Evolutionary conservation across 2,329 filamentous ascomycete genomes (phyloP).

Genomic region (Rutstroemia sp.): DNA sequence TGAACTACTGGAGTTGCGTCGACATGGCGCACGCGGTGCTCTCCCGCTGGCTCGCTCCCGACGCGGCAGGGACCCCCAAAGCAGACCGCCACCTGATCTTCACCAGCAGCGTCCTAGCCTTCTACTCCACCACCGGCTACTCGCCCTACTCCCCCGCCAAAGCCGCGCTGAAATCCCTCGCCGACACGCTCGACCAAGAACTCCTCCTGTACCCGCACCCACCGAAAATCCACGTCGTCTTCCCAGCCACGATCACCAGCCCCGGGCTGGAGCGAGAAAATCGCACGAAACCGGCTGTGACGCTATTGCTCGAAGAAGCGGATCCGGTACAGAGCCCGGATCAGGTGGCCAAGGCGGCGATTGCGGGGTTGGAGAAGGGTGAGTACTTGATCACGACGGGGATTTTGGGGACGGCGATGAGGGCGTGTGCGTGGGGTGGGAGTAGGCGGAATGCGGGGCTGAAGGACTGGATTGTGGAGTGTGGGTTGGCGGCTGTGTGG

Average conservation of each 20-base stretch:
- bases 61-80: conserved; percentile 17
- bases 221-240: conserved; percentile 74
- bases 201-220: conserved; percentile 77
- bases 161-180: conserved; percentile 73
- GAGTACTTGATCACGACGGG: conserved; percentile 73
- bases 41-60: conserved; percentile 60
- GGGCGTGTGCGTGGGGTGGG: conserved; percentile 50
- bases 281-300: conserved; percentile 70
- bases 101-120: conserved; percentile 69
- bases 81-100: conserved; percentile 74
- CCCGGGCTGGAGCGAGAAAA: conserved; percentile 74
- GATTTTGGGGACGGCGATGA: conserved; percentile 65
- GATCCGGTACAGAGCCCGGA: conserved; percentile 76
- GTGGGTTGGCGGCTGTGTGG: conserved; percentile 47
- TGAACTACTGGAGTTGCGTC: conserved; percentile 81
- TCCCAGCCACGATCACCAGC: conserved; percentile 74
- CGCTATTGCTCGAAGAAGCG: conserved; percentile 69
- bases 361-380: conserved; percentile 71
- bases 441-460: conserved; percentile 49
- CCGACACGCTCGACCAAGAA: conserved; percentile 79
- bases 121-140: conserved; percentile 77
- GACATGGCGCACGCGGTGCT: conserved; percentile 81
- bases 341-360: conserved; percentile 61
- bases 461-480: conserved; percentile 47
- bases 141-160: conserved; percentile 78